Evolutionary conservation across 495 filamentous ascomycete genomes (phyloP).

Genomic region (Lasiosphaeria hispida): DNA sequence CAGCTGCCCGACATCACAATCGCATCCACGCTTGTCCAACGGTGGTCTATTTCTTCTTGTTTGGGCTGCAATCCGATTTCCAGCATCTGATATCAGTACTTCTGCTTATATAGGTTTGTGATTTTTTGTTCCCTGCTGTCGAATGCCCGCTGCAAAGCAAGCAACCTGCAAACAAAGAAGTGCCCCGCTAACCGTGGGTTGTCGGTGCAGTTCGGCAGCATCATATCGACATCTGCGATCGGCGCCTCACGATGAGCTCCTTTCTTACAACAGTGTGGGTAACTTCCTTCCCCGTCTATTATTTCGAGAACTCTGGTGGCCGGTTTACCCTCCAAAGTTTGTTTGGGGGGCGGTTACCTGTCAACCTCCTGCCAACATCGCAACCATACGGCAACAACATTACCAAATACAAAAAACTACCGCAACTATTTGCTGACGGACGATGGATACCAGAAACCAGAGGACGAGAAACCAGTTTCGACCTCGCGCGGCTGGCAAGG

Average conservation of each 20-base stretch:
- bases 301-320: background rate
- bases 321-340: too few relatives aligned
- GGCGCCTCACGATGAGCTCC: conserved; percentile 30
- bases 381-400: too few relatives aligned
- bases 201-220: conserved; percentile 25
- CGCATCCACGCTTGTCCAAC: background rate
- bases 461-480: conserved; percentile 88
- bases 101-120: conserved; percentile 8
- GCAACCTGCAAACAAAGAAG: conserved; percentile 3
- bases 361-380: too few relatives aligned
- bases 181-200: conserved; percentile 32
- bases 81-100: background rate
- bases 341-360: too few relatives aligned
- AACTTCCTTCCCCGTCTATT: background rate
- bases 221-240: conserved; percentile 13
- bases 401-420: too few relatives aligned
- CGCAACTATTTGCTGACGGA: conserved; percentile 23
- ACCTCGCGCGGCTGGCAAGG: conserved; percentile 80
- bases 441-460: conserved; percentile 64
- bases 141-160: too few relatives aligned
- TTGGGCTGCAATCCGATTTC: background rate
- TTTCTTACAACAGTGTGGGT: conserved; percentile 41
- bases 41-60: background rate
- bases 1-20: background rate
- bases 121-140: background rate